Base-by-base conservation (phyloP, 495 filamentous ascomycete species). In the Aspergillus hancockii region DNA sequence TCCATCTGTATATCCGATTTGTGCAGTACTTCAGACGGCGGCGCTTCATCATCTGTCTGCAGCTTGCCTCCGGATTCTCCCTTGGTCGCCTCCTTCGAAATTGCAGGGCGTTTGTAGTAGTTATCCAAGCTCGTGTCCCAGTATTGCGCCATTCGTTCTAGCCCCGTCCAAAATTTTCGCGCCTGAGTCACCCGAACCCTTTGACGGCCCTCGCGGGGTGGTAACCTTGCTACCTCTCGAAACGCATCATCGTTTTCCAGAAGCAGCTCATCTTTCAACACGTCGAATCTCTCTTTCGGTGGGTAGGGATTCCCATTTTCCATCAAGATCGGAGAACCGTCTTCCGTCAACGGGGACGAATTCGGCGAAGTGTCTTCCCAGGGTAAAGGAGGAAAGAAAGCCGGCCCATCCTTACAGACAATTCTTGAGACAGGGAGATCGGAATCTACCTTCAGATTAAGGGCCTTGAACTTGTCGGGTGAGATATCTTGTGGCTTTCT, bases 61-160 rank as follows among this genome's bases (percentile, higher is more conserved):
- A 73, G 71, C 19, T 59, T 52, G 34, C 68, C 65, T 19, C n/a
- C 61, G 0, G 31, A 36, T 22, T 67, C 62, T 12, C 28, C 53
- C 22, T 63, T 63, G 7, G 70, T 49, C 4, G 62, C 55, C 52
- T 57, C 70, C 63, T 63, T 45, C 3, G 71, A 69, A 0, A 64
- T 69, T 14, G 62, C 67, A 3, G 76, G 72, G 6, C 71, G 70
- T 55, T 78, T 73, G 47, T 62, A 79, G 59, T 88, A 85, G 12
- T 83, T 59, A 57, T 89, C 86, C 40, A 79, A 55, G 56, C 81
- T 84, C 22, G 72, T 77, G 65, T 89, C 86, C 86, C 86, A 89
- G 65, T 85, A 88, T 52, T 85, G 81, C 18, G 81, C 73, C 80
- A 88, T 77, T 14, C 73, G 72, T 61, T 84, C 79, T 55, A 89